These are phyloP conservation scores for Abeoforma whisleri DNA, from an alignment of 78 protist species.

Conservation along the genomic window DNA sequence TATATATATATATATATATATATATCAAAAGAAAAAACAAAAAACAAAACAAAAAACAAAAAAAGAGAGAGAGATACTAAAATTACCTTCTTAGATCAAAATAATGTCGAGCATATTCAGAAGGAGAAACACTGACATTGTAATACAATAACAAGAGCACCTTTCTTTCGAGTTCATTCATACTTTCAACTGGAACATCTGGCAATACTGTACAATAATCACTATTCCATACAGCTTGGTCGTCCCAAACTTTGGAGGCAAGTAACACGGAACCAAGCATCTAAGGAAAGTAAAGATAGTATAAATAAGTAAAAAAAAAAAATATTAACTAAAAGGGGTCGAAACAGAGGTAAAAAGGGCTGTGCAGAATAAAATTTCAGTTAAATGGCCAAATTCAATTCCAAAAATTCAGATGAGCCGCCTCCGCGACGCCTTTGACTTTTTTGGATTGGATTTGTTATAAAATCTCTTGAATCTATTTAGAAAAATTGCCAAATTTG, in stretches of 20 bases:
- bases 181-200: conserved; percentile 39
- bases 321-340: too few relatives aligned
- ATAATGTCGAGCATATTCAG: conserved; percentile 43
- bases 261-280: conserved; percentile 34
- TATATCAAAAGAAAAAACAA: background rate
- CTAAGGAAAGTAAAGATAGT: too few relatives aligned
- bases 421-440: too few relatives aligned
- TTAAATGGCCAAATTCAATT: too few relatives aligned
- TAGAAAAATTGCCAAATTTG: too few relatives aligned
- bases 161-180: conserved; percentile 39
- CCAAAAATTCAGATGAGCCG: too few relatives aligned
- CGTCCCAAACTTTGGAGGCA: conserved; percentile 46
- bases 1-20: background rate
- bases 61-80: background rate
- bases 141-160: background rate
- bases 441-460: too few relatives aligned
- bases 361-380: too few relatives aligned
- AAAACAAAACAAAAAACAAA: background rate
- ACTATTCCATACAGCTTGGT: conserved; percentile 47
- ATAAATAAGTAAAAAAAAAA: too few relatives aligned
- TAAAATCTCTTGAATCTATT: too few relatives aligned
- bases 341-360: too few relatives aligned
- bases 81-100: conserved; percentile 30
- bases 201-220: conserved; percentile 41
- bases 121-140: conserved; percentile 32